Conservation (phyloP, 257 asterid genomes). For the Solanum bulbocastanum region DNA sequence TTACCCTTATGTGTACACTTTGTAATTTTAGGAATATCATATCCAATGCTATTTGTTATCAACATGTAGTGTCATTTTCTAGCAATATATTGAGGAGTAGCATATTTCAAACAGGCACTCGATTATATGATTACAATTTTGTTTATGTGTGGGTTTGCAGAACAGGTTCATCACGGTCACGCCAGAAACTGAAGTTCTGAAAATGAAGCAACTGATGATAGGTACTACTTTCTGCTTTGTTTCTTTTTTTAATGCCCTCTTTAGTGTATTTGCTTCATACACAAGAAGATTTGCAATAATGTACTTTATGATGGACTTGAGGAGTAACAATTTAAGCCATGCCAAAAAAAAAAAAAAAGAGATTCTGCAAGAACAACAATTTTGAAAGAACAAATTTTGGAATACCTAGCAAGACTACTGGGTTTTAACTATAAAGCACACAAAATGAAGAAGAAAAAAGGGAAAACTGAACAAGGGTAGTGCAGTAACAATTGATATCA, state of each 20-base stretch:
- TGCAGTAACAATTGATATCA: background rate
- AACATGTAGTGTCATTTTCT: background rate
- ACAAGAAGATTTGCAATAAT: background rate
- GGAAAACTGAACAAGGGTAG: background rate
- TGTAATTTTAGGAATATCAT: background rate
- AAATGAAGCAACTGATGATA: slow-evolving; percentile 85
- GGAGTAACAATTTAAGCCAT: background rate
- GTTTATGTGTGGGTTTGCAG: slow-evolving; percentile 23
- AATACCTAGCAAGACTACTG: background rate
- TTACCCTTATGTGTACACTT: background rate
- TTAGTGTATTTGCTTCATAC: background rate
- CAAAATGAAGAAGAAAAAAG: background rate
- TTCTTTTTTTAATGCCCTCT: background rate
- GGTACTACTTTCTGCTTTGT: background rate
- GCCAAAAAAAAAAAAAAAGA: background rate
- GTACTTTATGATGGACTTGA: background rate
- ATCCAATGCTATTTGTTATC: background rate
- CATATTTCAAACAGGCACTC: background rate
- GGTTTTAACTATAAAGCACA: background rate
- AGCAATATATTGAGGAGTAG: background rate
- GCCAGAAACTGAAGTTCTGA: slow-evolving; percentile 37
- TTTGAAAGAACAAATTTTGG: background rate
- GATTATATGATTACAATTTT: background rate
- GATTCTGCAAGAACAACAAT: background rate
- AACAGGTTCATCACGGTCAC: slow-evolving; percentile 47